Base-by-base conservation (phyloP, 306 rosid species). In the Castanea crenata region DNA sequence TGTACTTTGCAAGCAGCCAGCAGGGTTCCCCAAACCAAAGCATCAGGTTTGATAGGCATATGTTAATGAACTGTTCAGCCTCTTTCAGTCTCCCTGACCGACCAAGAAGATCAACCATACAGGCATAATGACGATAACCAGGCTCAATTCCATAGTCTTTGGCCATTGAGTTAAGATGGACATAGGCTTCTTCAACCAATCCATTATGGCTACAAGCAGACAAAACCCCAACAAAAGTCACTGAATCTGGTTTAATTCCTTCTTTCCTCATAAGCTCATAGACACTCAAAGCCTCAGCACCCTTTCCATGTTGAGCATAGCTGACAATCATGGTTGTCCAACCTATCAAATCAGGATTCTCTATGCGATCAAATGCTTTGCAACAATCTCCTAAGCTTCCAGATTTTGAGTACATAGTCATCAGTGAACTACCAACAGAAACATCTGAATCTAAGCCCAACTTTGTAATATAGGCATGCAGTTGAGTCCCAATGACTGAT, bases 251-350 rank as follows among this genome's bases (percentile, higher is more conserved):
- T 77, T 77, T 79, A 70, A 93, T 67, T 49, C 95, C 97, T 82
- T 87, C 86, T 73, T 82, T 83, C 83, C 77, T 91, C 88, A 91
- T 86, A 38, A 83, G 88, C 73, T 93, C 90, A 74, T 88, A 89
- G 46, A 83, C 86, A 81, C 86, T 82, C 74, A 93, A 82, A 65
- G 95, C 98, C 65, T 90, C 92, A 54, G 78, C 62, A 15, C 95
- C 94, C 85, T 89, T 87, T 73, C 98, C 93, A 32, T 91, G 97
- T 44, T 85, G 89, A 74, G 93, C 97, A 86, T 87, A 90, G 90
- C 94, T 88, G 71, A 82, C 82, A 58, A 93, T 90, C 89, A 93
- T 83, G 25, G 93, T 74, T 4, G 95, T 93, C 98, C 92, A 88
- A 70, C 92, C 86, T 38, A 93, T 76, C 86, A 90, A 76, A 76